Conservation (phyloP, 371 early-diverging fungal genomes). For the Mucor mucedo region DNA sequence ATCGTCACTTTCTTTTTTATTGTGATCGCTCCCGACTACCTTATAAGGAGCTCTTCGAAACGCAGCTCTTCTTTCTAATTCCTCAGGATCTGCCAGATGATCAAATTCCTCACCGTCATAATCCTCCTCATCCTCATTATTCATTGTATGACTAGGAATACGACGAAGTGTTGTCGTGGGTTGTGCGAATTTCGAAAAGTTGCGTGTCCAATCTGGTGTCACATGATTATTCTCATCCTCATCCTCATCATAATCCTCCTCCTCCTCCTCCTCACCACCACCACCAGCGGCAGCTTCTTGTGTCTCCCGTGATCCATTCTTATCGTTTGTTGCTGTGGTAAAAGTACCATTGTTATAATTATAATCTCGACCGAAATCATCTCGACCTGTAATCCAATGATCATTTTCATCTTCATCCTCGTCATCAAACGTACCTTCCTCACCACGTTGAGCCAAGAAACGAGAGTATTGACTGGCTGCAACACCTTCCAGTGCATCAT, state of each 20-base stretch:
- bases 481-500: constrained; percentile 26
- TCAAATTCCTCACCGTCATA: constrained; percentile 43
- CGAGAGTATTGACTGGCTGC: constrained; percentile 37
- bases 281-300: neutral
- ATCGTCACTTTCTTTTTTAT: constrained; percentile 25
- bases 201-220: constrained; percentile 38
- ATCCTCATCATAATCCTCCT: constrained; percentile 12
- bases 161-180: constrained; percentile 33
- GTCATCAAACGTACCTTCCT: constrained; percentile 35
- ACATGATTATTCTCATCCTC: constrained; percentile 26
- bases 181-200: constrained; percentile 50
- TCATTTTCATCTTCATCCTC: constrained; percentile 42
- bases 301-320: constrained; percentile 1
- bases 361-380: constrained; percentile 32
- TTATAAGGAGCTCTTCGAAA: constrained; percentile 20
- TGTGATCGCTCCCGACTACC: constrained; percentile 9
- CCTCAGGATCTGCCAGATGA: constrained; percentile 40
- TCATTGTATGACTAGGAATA: constrained; percentile 32
- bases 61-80: constrained; percentile 39
- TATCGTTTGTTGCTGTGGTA: neutral
- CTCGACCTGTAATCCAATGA: constrained; percentile 34
- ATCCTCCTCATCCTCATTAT: constrained; percentile 44
- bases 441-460: constrained; percentile 33
- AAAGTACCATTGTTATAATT: constrained; percentile 10
- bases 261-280: neutral